Conservation (phyloP, 768 basidiomycete species). For the Amyloporia xantha region DNA sequence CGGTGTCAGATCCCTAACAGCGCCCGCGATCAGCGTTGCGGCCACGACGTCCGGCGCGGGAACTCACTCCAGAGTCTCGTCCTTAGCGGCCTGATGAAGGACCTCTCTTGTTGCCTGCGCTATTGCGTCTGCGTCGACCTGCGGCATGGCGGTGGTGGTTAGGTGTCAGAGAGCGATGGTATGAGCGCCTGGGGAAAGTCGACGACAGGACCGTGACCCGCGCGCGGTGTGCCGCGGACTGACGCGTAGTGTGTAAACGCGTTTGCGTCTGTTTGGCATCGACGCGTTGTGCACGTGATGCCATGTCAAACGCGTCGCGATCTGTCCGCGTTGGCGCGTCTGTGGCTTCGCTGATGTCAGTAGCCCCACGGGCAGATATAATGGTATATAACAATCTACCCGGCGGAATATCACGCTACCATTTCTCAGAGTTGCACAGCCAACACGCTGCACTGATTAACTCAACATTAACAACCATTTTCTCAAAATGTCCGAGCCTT, state of each 20-base stretch:
- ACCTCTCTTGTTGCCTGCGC: conserved; percentile 27
- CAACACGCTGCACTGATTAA: too few relatives aligned
- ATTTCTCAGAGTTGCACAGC: background rate
- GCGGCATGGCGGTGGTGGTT: too few relatives aligned
- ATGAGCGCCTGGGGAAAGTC: too few relatives aligned
- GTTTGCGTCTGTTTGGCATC: conserved; percentile 1
- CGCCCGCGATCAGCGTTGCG: background rate
- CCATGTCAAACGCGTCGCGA: background rate
- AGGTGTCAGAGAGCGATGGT: too few relatives aligned
- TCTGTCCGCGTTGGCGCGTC: background rate
- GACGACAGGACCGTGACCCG: too few relatives aligned
- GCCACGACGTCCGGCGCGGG: background rate
- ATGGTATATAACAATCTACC: background rate
- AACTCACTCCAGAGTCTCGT: conserved; percentile 25
- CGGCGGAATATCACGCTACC: background rate
- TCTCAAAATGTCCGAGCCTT: background rate
- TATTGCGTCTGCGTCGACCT: conserved; percentile 24
- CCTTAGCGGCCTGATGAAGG: conserved; percentile 19
- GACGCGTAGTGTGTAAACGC: conserved; percentile 2
- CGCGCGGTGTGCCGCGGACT: too few relatives aligned
- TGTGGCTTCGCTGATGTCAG: background rate
- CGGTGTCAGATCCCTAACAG: conserved; percentile 36
- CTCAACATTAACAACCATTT: too few relatives aligned
- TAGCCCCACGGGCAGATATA: background rate
- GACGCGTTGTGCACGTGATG: background rate